phyloP scores from a whole-genome alignment of 139 green algal genomes.

The Chlorella vulgaris region DNA sequence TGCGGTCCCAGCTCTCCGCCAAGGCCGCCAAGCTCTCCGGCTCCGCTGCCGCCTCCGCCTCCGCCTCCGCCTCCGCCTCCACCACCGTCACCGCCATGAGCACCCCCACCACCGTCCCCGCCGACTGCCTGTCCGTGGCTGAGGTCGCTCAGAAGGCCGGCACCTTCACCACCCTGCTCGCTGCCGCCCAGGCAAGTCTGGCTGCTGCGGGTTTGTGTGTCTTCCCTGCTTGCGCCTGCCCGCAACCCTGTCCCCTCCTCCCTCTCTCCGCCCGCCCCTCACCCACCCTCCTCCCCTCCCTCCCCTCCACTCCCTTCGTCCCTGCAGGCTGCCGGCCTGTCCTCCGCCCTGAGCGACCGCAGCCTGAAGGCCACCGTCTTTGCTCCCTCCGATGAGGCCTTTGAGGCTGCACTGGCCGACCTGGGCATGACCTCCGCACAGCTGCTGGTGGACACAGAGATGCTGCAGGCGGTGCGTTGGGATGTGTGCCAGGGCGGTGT shows the following conservation, averaged over 20 bases:
- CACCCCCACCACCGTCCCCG: constrained; percentile 21
- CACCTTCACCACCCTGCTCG: constrained; percentile 23
- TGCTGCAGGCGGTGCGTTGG: constrained; percentile 12
- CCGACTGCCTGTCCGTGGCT: constrained; percentile 1
- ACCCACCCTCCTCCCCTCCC: neutral
- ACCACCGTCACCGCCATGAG: neutral
- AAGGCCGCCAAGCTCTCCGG: too few relatives aligned
- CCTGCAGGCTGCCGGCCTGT: constrained; percentile 30
- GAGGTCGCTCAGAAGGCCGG: neutral
- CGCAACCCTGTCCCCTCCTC: neutral
- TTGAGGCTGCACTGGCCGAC: neutral
- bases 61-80: too few relatives aligned
- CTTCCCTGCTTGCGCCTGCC: neutral
- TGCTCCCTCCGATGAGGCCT: constrained; percentile 34
- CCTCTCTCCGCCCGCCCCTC: neutral
- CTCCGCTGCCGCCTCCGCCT: too few relatives aligned
- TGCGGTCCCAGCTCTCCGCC: too few relatives aligned
- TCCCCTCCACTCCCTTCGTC: neutral
- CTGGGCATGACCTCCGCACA: constrained; percentile 14
- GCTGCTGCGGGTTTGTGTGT: neutral
- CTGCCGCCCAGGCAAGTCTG: neutral
- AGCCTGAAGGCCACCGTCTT: constrained; percentile 40
- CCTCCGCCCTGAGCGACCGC: constrained; percentile 12
- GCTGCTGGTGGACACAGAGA: neutral
- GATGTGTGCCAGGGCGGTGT: neutral